These are phyloP conservation scores for Calamus simplicifolius DNA, from an alignment of 176 grass and related monocot genomes.

Conservation along the genomic window DNA sequence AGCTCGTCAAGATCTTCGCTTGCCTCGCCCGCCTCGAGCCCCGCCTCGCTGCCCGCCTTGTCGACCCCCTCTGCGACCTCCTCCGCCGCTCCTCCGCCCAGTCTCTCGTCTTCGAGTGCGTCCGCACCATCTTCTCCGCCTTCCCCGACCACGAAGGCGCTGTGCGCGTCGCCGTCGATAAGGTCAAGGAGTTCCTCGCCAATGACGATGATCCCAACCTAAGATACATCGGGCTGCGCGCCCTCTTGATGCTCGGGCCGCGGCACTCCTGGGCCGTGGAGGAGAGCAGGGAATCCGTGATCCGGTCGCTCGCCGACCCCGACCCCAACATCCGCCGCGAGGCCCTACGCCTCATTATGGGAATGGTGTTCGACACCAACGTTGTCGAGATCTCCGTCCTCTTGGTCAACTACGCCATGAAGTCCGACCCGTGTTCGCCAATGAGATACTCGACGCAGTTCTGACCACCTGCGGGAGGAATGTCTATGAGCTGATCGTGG, in stretches of 20 bases:
- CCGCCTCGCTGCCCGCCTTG: slow-evolving; percentile 50
- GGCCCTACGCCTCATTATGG: slow-evolving; percentile 58
- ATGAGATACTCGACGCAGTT: slow-evolving; percentile 63
- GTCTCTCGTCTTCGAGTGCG: slow-evolving; percentile 80
- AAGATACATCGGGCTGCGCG: slow-evolving; percentile 72
- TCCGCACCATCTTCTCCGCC: slow-evolving; percentile 53
- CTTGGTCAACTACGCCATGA: slow-evolving; percentile 51
- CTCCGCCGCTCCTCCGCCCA: slow-evolving; percentile 49
- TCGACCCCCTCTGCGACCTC: slow-evolving; percentile 76
- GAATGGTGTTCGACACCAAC: slow-evolving; percentile 39
- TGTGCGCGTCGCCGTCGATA: slow-evolving; percentile 53
- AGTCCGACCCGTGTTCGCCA: slow-evolving; percentile 75
- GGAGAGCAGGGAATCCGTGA: slow-evolving; percentile 40
- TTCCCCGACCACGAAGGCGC: slow-evolving; percentile 41
- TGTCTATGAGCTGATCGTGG: slow-evolving; percentile 66
- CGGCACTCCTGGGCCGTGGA: slow-evolving; percentile 35
- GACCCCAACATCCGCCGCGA: slow-evolving; percentile 58
- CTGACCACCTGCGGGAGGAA: slow-evolving; percentile 53
- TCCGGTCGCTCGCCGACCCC: slow-evolving; percentile 43
- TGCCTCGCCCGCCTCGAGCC: slow-evolving; percentile 64
- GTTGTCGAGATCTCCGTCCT: slow-evolving; percentile 44
- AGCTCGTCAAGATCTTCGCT: slow-evolving; percentile 82
- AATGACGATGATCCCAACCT: slow-evolving; percentile 73
- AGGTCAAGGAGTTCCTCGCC: slow-evolving; percentile 66
- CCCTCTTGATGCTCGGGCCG: slow-evolving; percentile 54